These are phyloP conservation scores for Hypoxylon sp. DNA, from an alignment of 2,329 filamentous ascomycete species.

Conservation along the genomic window DNA sequence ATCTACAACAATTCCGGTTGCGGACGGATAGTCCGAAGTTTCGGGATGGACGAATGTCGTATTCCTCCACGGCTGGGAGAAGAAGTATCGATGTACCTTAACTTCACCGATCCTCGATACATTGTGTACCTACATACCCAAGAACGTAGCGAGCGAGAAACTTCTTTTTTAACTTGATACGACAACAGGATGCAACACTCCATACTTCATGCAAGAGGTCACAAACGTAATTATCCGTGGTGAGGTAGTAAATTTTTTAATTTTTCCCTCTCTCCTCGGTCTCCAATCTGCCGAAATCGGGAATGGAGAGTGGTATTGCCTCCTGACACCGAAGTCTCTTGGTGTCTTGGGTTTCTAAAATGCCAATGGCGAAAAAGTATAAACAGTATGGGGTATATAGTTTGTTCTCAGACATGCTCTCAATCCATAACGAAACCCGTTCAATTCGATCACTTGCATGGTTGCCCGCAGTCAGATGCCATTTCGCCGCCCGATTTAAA, in stretches of 20 bases:
- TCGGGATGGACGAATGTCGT: slow-evolving; percentile 36
- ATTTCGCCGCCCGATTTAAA: slow-evolving; percentile 39
- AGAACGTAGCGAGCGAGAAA: slow-evolving; percentile 37
- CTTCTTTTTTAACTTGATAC: slow-evolving; percentile 25
- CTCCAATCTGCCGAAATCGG: slow-evolving; percentile 33
- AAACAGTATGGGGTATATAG: slow-evolving; percentile 41
- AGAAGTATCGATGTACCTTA: slow-evolving; percentile 14
- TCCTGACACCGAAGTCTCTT: slow-evolving; percentile 31
- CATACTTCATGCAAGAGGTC: slow-evolving; percentile 6
- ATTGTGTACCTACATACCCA: slow-evolving; percentile 11
- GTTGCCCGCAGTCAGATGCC: slow-evolving; percentile 26
- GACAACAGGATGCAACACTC: slow-evolving; percentile 27
- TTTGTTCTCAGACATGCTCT: slow-evolving; percentile 36
- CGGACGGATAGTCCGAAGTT: slow-evolving; percentile 41
- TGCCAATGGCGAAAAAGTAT: slow-evolving; percentile 23
- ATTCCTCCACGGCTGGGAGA: slow-evolving; percentile 18
- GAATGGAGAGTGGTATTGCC: slow-evolving; percentile 32
- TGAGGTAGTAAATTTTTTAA: slow-evolving; percentile 18
- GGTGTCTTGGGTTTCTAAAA: slow-evolving; percentile 32
- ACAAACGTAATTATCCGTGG: slow-evolving; percentile 43
- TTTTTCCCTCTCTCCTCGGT: slow-evolving; percentile 33
- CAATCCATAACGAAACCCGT: slow-evolving; percentile 18
- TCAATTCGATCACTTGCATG: slow-evolving; percentile 26
- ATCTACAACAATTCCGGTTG: slow-evolving; percentile 30
- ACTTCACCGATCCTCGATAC: slow-evolving; percentile 6